Percentiles rank a stretch among this genome's conserved stretches.
phyloP scores from a whole-genome alignment of 2,329 filamentous ascomycete genomes.

The Clarireedia hainanense region DNA sequence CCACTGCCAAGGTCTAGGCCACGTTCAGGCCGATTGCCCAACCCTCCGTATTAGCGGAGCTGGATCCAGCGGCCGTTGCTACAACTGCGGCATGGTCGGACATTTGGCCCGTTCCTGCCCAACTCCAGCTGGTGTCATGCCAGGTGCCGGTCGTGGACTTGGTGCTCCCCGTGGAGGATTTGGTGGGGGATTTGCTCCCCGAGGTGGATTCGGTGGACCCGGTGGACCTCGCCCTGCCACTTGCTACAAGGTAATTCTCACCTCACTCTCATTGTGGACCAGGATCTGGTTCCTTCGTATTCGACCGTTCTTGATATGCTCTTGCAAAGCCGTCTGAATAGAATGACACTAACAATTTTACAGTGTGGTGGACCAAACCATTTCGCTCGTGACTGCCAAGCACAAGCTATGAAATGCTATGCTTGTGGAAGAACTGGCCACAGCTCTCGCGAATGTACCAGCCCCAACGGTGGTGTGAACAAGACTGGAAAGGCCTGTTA shows the following conservation, averaged over 20 bases:
- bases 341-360: background rate
- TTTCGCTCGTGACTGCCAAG: slow-evolving; percentile 80
- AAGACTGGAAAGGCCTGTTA: slow-evolving; percentile 98
- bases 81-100: slow-evolving; percentile 88
- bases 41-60: slow-evolving; percentile 86
- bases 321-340: background rate
- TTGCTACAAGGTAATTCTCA: slow-evolving; percentile 50
- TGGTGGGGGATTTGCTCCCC: slow-evolving; percentile 51
- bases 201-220: slow-evolving; percentile 58
- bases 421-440: slow-evolving; percentile 61
- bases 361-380: slow-evolving; percentile 79
- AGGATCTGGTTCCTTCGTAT: too few species aligned
- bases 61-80: slow-evolving; percentile 80
- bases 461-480: slow-evolving; percentile 83
- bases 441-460: slow-evolving; percentile 34
- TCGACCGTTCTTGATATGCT: too few species aligned
- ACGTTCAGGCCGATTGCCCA: slow-evolving; percentile 98
- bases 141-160: slow-evolving; percentile 54
- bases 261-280: too few species aligned
- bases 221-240: slow-evolving; percentile 62
- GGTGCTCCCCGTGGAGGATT: slow-evolving; percentile 66
- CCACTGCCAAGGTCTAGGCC: slow-evolving; percentile 95
- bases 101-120: slow-evolving; percentile 90
- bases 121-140: slow-evolving; percentile 51
- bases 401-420: slow-evolving; percentile 71